Base-by-base conservation (phyloP, 148 eudicot genomes). In the Beta vulgaris region DNA sequence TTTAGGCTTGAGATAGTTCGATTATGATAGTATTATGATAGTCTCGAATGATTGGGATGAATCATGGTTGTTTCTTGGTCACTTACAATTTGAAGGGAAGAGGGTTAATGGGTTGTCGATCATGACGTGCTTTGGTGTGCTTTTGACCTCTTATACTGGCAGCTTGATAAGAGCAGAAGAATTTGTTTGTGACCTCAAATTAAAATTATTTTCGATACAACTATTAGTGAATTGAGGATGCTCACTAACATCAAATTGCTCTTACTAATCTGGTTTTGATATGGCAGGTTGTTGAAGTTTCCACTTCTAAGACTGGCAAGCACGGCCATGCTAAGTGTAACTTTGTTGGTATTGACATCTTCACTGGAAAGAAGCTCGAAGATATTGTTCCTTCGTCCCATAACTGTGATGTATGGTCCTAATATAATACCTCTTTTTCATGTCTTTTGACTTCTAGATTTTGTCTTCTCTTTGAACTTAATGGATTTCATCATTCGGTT, bases 231-330 rank as follows among this genome's bases (percentile, higher is more conserved):
- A 48, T 6, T 48, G 19, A 2, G 53, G 5, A 48, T 48, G 53
- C 53, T 18, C 5, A 48, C 53, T 51, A 21, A 48, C 18, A 40
- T 43, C 32, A 68, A 43, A 28, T 32, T 23, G 8, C 66, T 19
- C 44, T 7, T 1, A 51, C 2, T 2, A 21, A 2, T 18, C 14
- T 55, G 29, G n/a, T 64, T 1, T 60, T 32, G n/a, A n/a, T 37
- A 4, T 58, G 61, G 55, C 78, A 91, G 92, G 96, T 91, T 59
- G 96, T 91, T 58, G 96, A 91, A 80, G 93, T 91, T 42, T 91
- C 96, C 44, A 89, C 96, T 73, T 91, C 96, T 73, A 91, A 91
- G 80, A 87, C 96, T 54, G 96, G 92, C 68, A 91, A 91, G 91
- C 96, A 91, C 48, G 93, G 93, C 25, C 93, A 91, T 66, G 93